Base-by-base conservation (phyloP, 805 yeast genomes). In the Tetrapisispora pingtungensis region DNA sequence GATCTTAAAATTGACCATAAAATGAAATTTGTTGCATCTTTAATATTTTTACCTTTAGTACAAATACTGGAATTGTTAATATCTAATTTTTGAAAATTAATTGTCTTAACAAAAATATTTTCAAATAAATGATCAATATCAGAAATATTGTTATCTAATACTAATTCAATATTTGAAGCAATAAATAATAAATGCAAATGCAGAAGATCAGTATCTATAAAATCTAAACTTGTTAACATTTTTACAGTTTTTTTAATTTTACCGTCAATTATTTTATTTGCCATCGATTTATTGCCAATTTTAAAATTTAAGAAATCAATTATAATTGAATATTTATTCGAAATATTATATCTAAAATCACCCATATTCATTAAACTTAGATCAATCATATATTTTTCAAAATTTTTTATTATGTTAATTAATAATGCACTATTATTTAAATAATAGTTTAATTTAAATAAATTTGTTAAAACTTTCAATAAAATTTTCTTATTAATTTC, bases 1-100 rank as follows among this genome's bases (percentile, higher is more conserved):
- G 43, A 64, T 50, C 82, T 71, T 31, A 76, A 70, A 15, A 83
- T 43, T 0, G 95, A 75, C 97, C 97, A 89, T n/a, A 78, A 64
- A 0, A 84, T 76, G 55, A 83, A 89, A 60, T 94, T 84, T 0
- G 90, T 78, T 0, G 96, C 79, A 60, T 89, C 97, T 46, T 95
- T 71, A 1, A 90, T 72, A 51, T 81, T 86, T 2, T 74, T 63
- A 0, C 95, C 95, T 7, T 74, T 58, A 0, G 78, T 65, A 28
- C 5, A 27, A 37, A 37, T 37, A 4, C 10, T 17, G 3, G 26
- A 27, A 19, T 68, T 65, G 0, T 78, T 73, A 7, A 77, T 54
- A 38, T 72, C 62, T 26, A 68, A 65, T 49, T 81, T 85, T 45
- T 80, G 81, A 42, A 84, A 73, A 47, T 73, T 78, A 3, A 81